phyloP scores from a whole-genome alignment of 2,329 filamentous ascomycete species.

The Pseudopithomyces chartarum region DNA sequence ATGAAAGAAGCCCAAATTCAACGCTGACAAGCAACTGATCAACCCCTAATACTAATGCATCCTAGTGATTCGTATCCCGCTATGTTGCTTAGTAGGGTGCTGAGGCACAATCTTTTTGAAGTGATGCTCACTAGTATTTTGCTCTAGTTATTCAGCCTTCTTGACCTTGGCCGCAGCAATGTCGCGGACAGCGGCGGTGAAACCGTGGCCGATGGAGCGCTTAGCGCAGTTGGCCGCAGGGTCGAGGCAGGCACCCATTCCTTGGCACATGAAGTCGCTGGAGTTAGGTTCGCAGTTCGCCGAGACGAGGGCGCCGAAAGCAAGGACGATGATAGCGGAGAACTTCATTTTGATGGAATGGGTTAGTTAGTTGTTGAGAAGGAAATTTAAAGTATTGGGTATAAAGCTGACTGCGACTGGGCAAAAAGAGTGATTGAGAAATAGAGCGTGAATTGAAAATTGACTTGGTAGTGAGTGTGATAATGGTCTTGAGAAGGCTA shows the following conservation, averaged over 20 bases:
- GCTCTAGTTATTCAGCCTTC: background rate
- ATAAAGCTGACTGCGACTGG: background rate
- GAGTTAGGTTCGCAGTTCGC: background rate
- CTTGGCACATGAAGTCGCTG: constrained; percentile 7
- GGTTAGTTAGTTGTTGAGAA: background rate
- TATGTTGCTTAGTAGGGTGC: background rate
- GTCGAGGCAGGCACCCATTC: background rate
- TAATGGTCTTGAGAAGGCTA: background rate
- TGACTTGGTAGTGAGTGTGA: constrained; percentile 4
- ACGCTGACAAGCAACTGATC: background rate
- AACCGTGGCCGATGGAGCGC: constrained; percentile 6
- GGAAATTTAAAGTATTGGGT: background rate
- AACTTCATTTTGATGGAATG: background rate
- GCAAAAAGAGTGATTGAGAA: constrained; percentile 2
- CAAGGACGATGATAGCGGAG: constrained; percentile 1
- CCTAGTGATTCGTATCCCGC: background rate
- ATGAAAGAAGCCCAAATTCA: too few species aligned
- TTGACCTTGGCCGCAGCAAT: background rate
- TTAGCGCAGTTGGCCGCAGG: constrained; percentile 2
- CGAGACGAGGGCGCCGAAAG: background rate
- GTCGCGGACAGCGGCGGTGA: constrained; percentile 4
- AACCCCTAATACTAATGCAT: background rate
- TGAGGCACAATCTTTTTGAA: background rate
- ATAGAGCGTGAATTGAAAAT: background rate
- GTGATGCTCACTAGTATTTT: background rate